Percentiles rank a stretch among this genome's conserved stretches.
These are phyloP conservation scores for Monascus ruber DNA, from an alignment of 2,329 filamentous ascomycete genomes.

Conservation along the genomic window DNA sequence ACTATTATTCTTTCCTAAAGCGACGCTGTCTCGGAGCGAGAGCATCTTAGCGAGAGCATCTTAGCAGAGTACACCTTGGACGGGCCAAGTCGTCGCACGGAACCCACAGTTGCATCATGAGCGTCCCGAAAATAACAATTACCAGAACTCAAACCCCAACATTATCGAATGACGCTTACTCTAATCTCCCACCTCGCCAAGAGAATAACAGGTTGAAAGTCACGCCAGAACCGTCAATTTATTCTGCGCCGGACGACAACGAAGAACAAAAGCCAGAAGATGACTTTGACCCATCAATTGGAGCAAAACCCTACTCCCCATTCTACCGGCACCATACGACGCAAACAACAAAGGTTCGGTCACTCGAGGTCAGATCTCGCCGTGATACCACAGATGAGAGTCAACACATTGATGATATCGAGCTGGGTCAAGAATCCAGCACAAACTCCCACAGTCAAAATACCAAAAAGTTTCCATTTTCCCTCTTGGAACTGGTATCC, in stretches of 20 bases:
- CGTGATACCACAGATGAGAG: not conserved
- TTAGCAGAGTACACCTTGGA: too few species aligned
- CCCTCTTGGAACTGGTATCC: constrained; percentile 5
- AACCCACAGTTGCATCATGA: not conserved
- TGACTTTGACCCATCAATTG: constrained; percentile 25
- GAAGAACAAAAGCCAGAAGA: constrained; percentile 11
- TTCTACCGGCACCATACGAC: constrained; percentile 28
- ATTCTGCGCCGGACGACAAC: constrained; percentile 8
- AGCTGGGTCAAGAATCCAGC: not conserved
- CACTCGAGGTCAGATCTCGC: not conserved
- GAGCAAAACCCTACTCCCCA: constrained; percentile 31
- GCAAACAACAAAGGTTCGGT: constrained; percentile 3
- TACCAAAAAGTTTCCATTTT: constrained; percentile 1
- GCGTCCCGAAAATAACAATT: not conserved
- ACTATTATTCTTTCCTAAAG: too few species aligned
- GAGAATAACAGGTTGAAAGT: not conserved
- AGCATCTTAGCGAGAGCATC: too few species aligned
- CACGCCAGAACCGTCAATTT: constrained; percentile 3
- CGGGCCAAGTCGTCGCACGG: too few species aligned
- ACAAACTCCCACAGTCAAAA: not conserved
- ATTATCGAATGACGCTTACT: not conserved
- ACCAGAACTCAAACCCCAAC: not conserved
- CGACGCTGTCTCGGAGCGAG: too few species aligned
- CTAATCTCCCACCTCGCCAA: not conserved
- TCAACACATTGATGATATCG: not conserved